Percentiles rank a stretch among this genome's conserved stretches.
Evolutionary conservation across 2,329 filamentous ascomycete genomes (phyloP).

Genomic region (Colletotrichum sp.): DNA sequence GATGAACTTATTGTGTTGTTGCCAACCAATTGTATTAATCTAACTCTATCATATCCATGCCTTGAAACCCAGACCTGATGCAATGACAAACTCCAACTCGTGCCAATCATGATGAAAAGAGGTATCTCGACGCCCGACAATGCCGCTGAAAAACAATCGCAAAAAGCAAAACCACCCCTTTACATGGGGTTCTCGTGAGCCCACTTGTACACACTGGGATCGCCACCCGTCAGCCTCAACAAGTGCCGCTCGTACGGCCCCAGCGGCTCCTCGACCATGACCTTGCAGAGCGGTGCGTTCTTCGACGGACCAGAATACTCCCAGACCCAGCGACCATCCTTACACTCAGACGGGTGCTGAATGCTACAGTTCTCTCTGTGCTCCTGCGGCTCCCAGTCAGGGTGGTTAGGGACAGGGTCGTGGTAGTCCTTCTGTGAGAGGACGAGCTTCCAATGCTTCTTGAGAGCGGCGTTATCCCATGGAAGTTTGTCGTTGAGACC

Average conservation of each 20-base stretch:
- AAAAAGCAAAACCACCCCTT: background rate
- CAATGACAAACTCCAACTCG: background rate
- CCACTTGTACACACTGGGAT: constrained; percentile 40
- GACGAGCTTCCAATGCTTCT: constrained; percentile 46
- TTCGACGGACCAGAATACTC: constrained; percentile 52
- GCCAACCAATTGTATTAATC: background rate
- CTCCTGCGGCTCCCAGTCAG: constrained; percentile 33
- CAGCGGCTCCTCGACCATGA: constrained; percentile 58
- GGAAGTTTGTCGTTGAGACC: constrained; percentile 50
- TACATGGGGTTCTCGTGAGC: background rate
- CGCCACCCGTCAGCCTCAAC: constrained; percentile 47
- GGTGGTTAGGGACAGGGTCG: constrained; percentile 39
- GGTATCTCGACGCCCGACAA: background rate
- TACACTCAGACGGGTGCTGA: constrained; percentile 25
- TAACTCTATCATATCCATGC: background rate
- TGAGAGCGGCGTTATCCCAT: constrained; percentile 53
- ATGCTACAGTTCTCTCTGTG: constrained; percentile 22
- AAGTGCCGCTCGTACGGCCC: constrained; percentile 58
- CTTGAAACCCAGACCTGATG: background rate
- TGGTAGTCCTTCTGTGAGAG: constrained; percentile 33
- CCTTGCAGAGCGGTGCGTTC: constrained; percentile 43
- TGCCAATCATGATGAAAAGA: background rate
- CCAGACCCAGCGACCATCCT: constrained; percentile 55
- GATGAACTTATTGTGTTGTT: background rate
- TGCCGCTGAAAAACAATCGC: background rate